Evolutionary conservation across 1,284 basidiomycete genomes (phyloP).

Genomic region (Ceratobasidium sp.): DNA sequence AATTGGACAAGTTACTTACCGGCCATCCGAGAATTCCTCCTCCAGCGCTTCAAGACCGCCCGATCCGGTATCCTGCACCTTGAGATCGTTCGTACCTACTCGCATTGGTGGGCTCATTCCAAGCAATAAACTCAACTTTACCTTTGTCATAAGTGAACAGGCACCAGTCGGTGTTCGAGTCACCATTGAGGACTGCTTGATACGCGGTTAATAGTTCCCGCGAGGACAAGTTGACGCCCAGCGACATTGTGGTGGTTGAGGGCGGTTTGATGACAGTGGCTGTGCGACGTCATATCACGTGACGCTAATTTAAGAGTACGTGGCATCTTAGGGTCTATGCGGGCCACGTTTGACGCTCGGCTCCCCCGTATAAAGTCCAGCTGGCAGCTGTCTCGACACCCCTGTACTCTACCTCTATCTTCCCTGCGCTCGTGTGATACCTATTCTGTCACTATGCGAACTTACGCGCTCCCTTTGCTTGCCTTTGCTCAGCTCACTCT

Average conservation of each 20-base stretch:
- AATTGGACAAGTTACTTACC: conserved; percentile 56
- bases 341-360: conserved; percentile 24
- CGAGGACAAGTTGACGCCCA: conserved; percentile 76
- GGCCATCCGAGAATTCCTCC: conserved; percentile 94
- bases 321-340: conserved; percentile 27
- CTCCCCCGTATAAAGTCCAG: conserved; percentile 25
- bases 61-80: conserved; percentile 83
- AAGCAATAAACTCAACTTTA: background rate
- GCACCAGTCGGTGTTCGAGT: conserved; percentile 80
- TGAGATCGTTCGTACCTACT: conserved; percentile 81
- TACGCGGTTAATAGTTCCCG: conserved; percentile 78
- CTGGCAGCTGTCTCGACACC: background rate
- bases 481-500: conserved; percentile 19
- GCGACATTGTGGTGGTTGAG: conserved; percentile 60
- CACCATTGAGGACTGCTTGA: conserved; percentile 76
- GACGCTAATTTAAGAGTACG: background rate
- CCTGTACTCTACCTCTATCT: background rate
- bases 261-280: conserved; percentile 18
- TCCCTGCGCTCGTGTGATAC: background rate
- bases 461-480: conserved; percentile 13
- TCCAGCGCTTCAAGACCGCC: conserved; percentile 89
- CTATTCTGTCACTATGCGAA: background rate
- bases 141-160: conserved; percentile 80
- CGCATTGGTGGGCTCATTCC: background rate
- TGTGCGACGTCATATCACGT: conserved; percentile 22